Evolutionary conservation across 441 rosid species (phyloP).

Genomic region (Populus hybrid): DNA sequence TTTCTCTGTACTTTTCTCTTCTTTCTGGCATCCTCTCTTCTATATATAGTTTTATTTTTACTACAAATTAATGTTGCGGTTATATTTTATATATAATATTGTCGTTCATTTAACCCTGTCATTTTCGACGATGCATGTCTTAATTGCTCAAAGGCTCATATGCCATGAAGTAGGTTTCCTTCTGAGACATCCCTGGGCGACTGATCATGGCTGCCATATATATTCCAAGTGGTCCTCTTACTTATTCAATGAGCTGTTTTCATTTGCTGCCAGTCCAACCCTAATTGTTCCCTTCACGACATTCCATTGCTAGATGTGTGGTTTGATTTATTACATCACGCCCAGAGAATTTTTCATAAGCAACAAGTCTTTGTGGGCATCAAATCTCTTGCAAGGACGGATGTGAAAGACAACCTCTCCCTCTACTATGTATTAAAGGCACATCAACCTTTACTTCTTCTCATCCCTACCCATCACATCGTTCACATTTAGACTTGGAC

Average conservation of each 20-base stretch:
- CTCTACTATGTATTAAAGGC: slow-evolving; percentile 20
- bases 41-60: too few relatives aligned
- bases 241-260: slow-evolving; percentile 15
- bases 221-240: slow-evolving; percentile 19
- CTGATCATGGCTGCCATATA: neutral
- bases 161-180: neutral
- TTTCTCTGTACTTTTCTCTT: too few relatives aligned
- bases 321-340: slow-evolving; percentile 12
- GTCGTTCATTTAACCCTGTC: too few relatives aligned
- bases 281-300: slow-evolving; percentile 29
- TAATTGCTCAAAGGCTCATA: neutral
- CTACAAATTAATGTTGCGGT: too few relatives aligned
- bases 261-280: slow-evolving; percentile 17
- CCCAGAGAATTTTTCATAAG: neutral
- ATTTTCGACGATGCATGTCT: neutral
- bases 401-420: slow-evolving; percentile 32
- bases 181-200: neutral
- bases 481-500: slow-evolving; percentile 14
- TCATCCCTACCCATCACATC: slow-evolving; percentile 14
- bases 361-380: neutral
- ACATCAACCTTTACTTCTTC: slow-evolving; percentile 5
- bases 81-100: too few relatives aligned
- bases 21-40: too few relatives aligned
- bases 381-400: neutral
- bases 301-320: slow-evolving; percentile 20